Percentiles rank a stretch among this genome's conserved stretches.
phyloP scores from a whole-genome alignment of 352 stramenopile genomes.

The Phytophthora sp. region DNA sequence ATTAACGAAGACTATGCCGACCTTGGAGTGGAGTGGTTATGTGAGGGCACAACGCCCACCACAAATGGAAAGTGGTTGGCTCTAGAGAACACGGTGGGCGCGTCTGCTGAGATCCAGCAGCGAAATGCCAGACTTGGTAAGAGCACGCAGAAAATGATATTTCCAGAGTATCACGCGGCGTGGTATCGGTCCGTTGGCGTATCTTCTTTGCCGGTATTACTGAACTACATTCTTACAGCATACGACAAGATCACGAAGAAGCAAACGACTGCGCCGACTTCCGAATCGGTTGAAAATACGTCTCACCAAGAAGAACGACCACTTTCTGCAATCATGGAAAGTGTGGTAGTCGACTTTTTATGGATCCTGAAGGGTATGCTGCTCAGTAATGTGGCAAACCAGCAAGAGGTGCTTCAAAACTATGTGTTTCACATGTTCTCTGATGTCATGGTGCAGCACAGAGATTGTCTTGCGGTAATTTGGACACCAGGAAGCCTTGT shows the following conservation, averaged over 20 bases:
- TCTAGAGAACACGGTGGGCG: slow-evolving; percentile 56
- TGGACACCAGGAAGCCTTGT: slow-evolving; percentile 77
- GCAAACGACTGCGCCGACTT: neutral
- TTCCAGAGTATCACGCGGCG: slow-evolving; percentile 43
- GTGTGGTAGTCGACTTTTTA: slow-evolving; percentile 62
- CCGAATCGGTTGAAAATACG: neutral
- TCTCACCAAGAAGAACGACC: neutral
- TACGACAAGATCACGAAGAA: slow-evolving; percentile 42
- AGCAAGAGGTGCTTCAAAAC: slow-evolving; percentile 58
- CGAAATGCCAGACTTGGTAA: slow-evolving; percentile 70
- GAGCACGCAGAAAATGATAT: slow-evolving; percentile 52
- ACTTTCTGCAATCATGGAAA: slow-evolving; percentile 43
- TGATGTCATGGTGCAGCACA: slow-evolving; percentile 64
- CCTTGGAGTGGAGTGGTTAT: slow-evolving; percentile 73
- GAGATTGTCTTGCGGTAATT: slow-evolving; percentile 35
- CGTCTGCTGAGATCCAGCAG: slow-evolving; percentile 79
- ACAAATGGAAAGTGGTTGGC: slow-evolving; percentile 67
- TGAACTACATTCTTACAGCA: slow-evolving; percentile 69
- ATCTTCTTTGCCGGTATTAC: slow-evolving; percentile 50
- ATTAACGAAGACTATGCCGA: slow-evolving; percentile 65
- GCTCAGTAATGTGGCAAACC: slow-evolving; percentile 54
- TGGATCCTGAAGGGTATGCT: slow-evolving; percentile 77
- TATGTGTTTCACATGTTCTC: slow-evolving; percentile 75
- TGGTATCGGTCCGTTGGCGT: slow-evolving; percentile 72
- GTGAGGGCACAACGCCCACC: slow-evolving; percentile 53